Conservation (phyloP, 2,329 filamentous ascomycete genomes). For the Botryotinia narcissicola region DNA sequence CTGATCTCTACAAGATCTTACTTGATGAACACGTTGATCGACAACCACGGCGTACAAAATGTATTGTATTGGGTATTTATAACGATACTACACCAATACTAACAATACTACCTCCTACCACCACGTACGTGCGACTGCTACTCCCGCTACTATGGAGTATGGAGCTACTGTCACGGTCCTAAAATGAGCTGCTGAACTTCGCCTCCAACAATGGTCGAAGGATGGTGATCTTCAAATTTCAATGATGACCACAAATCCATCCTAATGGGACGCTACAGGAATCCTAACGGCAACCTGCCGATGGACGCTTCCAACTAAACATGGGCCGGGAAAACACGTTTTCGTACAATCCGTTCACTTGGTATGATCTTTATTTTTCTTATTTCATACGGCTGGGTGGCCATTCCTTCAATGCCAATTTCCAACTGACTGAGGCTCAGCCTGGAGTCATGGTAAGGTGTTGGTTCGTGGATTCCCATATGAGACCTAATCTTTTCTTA, state of each 20-base stretch:
- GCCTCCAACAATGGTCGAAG: constrained; percentile 2
- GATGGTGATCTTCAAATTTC: constrained; percentile 17
- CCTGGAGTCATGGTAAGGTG: neutral
- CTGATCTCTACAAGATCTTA: neutral
- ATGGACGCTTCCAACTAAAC: neutral
- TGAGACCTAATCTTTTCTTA: neutral
- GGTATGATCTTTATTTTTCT: neutral
- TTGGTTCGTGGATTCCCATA: neutral
- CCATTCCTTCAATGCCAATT: neutral
- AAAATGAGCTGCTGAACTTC: constrained; percentile 7
- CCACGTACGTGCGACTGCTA: neutral
- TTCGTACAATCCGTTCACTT: neutral
- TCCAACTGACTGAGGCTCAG: neutral
- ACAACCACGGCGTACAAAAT: neutral
- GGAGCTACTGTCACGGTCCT: neutral
- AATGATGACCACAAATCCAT: constrained; percentile 17
- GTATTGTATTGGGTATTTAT: neutral
- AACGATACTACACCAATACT: neutral
- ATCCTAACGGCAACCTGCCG: constrained; percentile 12
- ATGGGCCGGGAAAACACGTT: constrained; percentile 4
- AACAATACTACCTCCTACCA: neutral
- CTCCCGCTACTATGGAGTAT: neutral
- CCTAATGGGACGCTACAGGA: constrained; percentile 14
- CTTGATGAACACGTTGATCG: neutral
- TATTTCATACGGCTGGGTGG: too few relatives aligned